Conservation (phyloP, 2,329 filamentous ascomycete genomes). For the Pseudocercospora eumusae region DNA sequence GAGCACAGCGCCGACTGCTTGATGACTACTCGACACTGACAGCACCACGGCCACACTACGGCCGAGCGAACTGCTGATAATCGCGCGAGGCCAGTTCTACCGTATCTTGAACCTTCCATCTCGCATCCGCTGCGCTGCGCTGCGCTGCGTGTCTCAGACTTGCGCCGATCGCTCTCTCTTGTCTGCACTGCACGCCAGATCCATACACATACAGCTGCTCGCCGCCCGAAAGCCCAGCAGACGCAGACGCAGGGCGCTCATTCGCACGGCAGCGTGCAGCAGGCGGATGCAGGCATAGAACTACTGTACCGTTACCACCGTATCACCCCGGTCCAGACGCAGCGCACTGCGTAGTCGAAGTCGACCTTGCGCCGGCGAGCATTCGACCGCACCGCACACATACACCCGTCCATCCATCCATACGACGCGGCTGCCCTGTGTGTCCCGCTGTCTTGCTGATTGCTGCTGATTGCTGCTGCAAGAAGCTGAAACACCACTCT, state of each 20-base stretch:
- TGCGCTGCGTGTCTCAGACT: constrained; percentile 5
- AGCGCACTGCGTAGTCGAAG: neutral
- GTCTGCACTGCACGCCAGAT: neutral
- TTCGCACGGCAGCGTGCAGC: constrained; percentile 2
- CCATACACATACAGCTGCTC: constrained; percentile 1
- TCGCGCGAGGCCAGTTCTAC: neutral
- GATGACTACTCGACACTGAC: neutral
- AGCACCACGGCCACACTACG: neutral
- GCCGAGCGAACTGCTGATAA: neutral
- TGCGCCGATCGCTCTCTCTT: constrained; percentile 5
- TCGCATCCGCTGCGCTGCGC: too few species aligned
- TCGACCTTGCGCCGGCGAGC: constrained; percentile 13
- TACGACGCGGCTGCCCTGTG: constrained; percentile 11
- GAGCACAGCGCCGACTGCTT: constrained; percentile 10
- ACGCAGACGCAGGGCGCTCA: constrained; percentile 3
- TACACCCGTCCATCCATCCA: neutral
- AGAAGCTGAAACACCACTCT: neutral
- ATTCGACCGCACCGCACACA: neutral
- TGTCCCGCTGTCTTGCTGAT: neutral
- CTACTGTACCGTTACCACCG: neutral
- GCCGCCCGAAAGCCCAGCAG: neutral
- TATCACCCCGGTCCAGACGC: neutral
- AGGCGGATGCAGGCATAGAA: neutral
- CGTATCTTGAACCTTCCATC: constrained; percentile 8
- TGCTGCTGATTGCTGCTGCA: neutral